Base-by-base conservation (phyloP, 75 land plant genomes). In the Pseudotsuga menziesii region DNA sequence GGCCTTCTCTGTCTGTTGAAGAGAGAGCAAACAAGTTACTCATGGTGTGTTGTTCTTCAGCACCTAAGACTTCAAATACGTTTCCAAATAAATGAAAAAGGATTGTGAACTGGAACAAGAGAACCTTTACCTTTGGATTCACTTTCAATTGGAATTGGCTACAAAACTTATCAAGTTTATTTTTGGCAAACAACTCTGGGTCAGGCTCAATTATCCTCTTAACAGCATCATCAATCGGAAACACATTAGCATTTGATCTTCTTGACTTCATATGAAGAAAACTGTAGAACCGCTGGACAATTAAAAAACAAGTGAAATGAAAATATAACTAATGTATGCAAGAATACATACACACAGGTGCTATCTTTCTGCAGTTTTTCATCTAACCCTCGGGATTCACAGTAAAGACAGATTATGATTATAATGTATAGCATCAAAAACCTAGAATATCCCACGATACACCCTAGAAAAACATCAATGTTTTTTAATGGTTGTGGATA, bases 211-310 rank as follows among this genome's bases (percentile, higher is more conserved):
- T 79, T 26, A 94, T 86, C 61, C 35, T 78, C 80, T 75, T 84
- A 27, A 97, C 81, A 44, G 84, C 83, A 76, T 79, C 78, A 71
- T 94, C 93, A 63, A 97, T 80, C 61, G 90, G 87, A 77, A 98
- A 95, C 2, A 92, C 89, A 67, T 89, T 87, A 56, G 99, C 92
- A 77, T 94, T 93, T 78, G 88, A 83, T 16, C 86, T 39, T 77
- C 76, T 84, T 70, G 91, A 84, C 78, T 88, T 92, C 76, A 86
- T 23, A 62, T 97, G 88, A 23, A 97, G 89, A 77, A 75, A 87
- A 35, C 69, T 83, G 80, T 89, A 97, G 80, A 89, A 97, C 14
- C 98, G 88, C 99, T 97, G 92, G 19, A 56, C 27, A 56, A 2
- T 23, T 74, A 13, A 12, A 4, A 74, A 74, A 16, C 12, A 56